Evolutionary conservation across 2,329 filamentous ascomycete species (phyloP).

Genomic region (Cucurbitaria berberidis): DNA sequence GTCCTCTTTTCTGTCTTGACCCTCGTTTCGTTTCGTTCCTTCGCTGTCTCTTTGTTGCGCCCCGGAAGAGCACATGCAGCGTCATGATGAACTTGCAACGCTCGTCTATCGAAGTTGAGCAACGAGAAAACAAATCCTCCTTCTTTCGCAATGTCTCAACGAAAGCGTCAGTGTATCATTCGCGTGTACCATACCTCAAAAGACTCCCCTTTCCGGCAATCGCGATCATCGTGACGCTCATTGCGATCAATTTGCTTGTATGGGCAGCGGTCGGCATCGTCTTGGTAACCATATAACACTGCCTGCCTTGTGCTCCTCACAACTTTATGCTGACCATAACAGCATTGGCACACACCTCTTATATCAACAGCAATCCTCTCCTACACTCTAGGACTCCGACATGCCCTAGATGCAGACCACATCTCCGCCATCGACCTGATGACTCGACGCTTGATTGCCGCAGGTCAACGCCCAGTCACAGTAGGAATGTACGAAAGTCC

Average conservation of each 20-base stretch:
- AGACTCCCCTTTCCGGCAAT: slow-evolving; percentile 64
- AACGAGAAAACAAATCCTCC: slow-evolving; percentile 25
- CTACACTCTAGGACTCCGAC: slow-evolving; percentile 86
- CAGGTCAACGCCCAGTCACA: slow-evolving; percentile 83
- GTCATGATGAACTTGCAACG: slow-evolving; percentile 21
- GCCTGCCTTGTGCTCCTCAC: neutral
- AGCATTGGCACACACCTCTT: slow-evolving; percentile 60
- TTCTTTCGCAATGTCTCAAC: slow-evolving; percentile 30
- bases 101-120: slow-evolving; percentile 11
- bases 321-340: neutral
- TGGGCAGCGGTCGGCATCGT: slow-evolving; percentile 66
- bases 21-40: neutral
- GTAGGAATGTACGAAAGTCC: slow-evolving; percentile 71
- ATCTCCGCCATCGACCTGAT: slow-evolving; percentile 92
- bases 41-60: too few species aligned
- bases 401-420: slow-evolving; percentile 98
- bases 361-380: slow-evolving; percentile 82
- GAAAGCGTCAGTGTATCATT: slow-evolving; percentile 56
- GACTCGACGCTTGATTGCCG: slow-evolving; percentile 85
- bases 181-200: slow-evolving; percentile 60
- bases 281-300: slow-evolving; percentile 51
- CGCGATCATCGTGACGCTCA: slow-evolving; percentile 62
- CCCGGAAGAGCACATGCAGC: neutral
- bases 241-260: slow-evolving; percentile 61
- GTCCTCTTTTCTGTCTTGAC: neutral